Evolutionary conservation across 306 rosid species (phyloP), one percentile per base, ranked within the genome.

Genomic region (Acacia melanoxylon): DNA sequence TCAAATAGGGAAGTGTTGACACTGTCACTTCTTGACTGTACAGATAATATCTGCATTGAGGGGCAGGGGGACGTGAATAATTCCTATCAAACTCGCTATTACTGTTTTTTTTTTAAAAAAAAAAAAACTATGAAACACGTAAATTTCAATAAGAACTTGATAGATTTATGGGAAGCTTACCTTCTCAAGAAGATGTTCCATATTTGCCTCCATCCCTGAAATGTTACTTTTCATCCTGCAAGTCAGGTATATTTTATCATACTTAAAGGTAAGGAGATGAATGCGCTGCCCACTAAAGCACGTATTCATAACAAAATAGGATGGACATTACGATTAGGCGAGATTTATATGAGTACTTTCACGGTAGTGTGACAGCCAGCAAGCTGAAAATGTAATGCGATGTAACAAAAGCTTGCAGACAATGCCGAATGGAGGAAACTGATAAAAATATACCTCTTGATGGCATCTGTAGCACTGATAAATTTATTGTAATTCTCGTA

Each of bases 401-500:
- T 44, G 58, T 41, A 77, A 16, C 37, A 75, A 35, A 56, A 19
- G 35, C 68, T 33, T 27, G 31, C 12, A 31, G 45, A 35, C 59
- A 71, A 65, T 14, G 19, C 66, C 33, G 2, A 5, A 10, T 27
- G 74, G 74, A 37, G 69, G 61, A 51, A 40, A 56, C 0, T 17
- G 17, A 41, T 0, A 75, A 35, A 27, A 9, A 6, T 5, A 41
- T 56, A 90, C 97, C 97, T 94, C 88, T 91, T 93, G 14, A 95
- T 93, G 9, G 98, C 90, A 87, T 93, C 99, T 0, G 99, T 95
- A 25, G 96, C 97, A 27, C 98, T 92, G 77, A 95, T 88, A 83
- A 95, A 93, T 87, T 93, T 95, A 84, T 92, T 95, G 83, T 93
- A 95, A 83, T 95, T 91, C 88, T 95, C 99, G 68, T 92, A 95